Evolutionary conservation across 2,329 filamentous ascomycete genomes (phyloP), one percentile per base, ranked within the genome.

Genomic region (Mycogone perniciosa): DNA sequence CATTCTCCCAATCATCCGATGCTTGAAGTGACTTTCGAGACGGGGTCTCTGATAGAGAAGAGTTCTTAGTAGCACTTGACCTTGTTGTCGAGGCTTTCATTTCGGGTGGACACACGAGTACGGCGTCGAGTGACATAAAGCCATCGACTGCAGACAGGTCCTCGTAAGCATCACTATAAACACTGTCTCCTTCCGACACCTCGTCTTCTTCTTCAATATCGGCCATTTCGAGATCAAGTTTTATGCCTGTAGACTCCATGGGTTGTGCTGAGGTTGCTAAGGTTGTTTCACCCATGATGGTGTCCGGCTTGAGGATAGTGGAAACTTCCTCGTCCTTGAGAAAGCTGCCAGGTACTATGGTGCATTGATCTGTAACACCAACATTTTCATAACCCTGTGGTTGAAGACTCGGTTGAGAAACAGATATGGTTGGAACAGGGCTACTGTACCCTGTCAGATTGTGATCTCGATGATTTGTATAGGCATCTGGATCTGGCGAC

Each of bases 141-240:
- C 84, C 86, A 43, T 86, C 83, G 4, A 75, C 61, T 10, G 88
- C 83, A 0, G 80, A 80, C 0, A 86, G 70, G 54, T 89, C 85
- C 66, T 91, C 88, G 48, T 85, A 85, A 1, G 87, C 87, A 66
- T 91, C 88, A 56, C 84, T 89, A 62, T 88, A 91, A 27, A 88
- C 76, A 54, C 79, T 84, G 45, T 70, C 72, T 10, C 70, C 69
- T 50, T 82, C 80, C 2, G 64, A 63, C 5, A 66, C 70, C n/a
- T 77, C 71, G 1, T 71, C 64, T n/a, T 68, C 67, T 48, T 69
- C 66, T 44, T 68, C 65, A 10, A 68, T 71, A 37, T 68, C 63
- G 37, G 65, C 60, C 59, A 70, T 69, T 7, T 56, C 55, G 4
- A 60, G 55, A 26, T 55, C 54, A 27, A 50, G 56, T 20, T 49